Evolutionary conservation across 306 rosid genomes (phyloP).

Genomic region (Citrullus mucosospermus): DNA sequence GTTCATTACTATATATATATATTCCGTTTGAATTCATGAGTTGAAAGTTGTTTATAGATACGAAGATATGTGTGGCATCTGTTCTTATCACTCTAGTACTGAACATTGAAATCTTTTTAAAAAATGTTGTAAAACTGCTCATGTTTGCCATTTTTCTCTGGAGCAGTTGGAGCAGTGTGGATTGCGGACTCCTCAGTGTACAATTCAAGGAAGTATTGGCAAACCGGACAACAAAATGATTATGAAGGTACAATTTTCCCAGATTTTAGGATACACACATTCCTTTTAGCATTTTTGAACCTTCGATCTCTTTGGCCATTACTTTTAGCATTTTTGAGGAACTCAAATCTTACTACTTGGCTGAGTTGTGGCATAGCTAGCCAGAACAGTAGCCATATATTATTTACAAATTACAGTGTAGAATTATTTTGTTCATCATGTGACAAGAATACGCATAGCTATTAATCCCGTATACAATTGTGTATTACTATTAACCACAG

Average conservation of each 20-base stretch:
- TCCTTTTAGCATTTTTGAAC: not conserved
- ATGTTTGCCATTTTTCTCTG: constrained; percentile 8
- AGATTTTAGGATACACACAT: not conserved
- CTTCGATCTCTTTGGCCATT: no score
- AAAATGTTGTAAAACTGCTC: not conserved
- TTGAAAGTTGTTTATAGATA: not conserved
- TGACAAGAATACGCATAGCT: no score
- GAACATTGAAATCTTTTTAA: not conserved
- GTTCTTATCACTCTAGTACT: not conserved
- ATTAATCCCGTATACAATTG: not conserved
- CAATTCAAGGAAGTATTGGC: constrained; percentile 58
- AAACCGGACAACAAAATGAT: constrained; percentile 42
- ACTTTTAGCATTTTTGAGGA: not conserved
- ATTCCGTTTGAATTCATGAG: not conserved
- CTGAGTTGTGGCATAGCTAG: not conserved
- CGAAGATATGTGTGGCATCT: not conserved
- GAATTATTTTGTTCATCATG: no score
- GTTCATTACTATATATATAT: not conserved
- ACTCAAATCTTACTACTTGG: not conserved
- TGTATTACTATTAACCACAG: not conserved
- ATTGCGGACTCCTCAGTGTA: constrained; percentile 81
- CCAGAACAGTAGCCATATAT: no score
- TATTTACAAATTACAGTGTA: no score
- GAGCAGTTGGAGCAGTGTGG: constrained; percentile 60
- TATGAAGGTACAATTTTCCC: constrained; percentile 21